Conservation (phyloP, 2,329 filamentous ascomycete species). For the Sporothrix brunneoviolacea region DNA sequence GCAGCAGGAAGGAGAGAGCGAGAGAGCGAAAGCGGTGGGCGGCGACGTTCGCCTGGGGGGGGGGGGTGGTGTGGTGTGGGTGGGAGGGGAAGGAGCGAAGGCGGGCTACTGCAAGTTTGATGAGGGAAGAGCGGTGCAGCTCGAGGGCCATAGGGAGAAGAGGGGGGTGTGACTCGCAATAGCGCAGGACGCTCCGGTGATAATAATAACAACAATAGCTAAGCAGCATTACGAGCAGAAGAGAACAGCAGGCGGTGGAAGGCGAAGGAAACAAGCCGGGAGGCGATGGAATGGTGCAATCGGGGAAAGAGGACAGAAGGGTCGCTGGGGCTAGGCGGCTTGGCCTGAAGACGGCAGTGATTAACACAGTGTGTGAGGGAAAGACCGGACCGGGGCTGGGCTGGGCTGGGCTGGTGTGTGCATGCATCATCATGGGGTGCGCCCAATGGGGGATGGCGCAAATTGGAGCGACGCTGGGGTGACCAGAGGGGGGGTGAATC, state of each 20-base stretch:
- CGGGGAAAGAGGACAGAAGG: background rate
- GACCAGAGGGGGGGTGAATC: background rate
- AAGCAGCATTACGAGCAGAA: slow-evolving; percentile 3
- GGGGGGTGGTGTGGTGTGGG: background rate
- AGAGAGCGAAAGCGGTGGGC: slow-evolving; percentile 7
- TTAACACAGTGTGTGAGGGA: slow-evolving; percentile 12
- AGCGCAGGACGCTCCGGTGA: background rate
- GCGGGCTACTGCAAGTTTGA: slow-evolving; percentile 8
- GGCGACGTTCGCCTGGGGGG: slow-evolving; percentile 3
- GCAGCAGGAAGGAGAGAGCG: background rate
- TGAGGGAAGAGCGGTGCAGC: slow-evolving; percentile 6
- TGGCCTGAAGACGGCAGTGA: slow-evolving; percentile 9
- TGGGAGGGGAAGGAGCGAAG: slow-evolving; percentile 1
- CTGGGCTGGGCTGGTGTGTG: slow-evolving; percentile 13
- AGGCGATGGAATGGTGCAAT: slow-evolving; percentile 6
- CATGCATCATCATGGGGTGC: slow-evolving; percentile 17
- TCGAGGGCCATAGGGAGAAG: background rate
- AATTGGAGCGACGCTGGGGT: slow-evolving; percentile 5
- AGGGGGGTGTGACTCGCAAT: slow-evolving; percentile 2
- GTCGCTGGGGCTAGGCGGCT: background rate
- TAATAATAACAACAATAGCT: background rate
- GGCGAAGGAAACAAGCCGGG: slow-evolving; percentile 11
- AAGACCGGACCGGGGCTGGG: slow-evolving; percentile 1
- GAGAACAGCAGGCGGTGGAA: slow-evolving; percentile 11
- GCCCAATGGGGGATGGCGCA: slow-evolving; percentile 14